Evolutionary conservation across 331 rosid species (phyloP).

Genomic region (Dryas integrifolia): DNA sequence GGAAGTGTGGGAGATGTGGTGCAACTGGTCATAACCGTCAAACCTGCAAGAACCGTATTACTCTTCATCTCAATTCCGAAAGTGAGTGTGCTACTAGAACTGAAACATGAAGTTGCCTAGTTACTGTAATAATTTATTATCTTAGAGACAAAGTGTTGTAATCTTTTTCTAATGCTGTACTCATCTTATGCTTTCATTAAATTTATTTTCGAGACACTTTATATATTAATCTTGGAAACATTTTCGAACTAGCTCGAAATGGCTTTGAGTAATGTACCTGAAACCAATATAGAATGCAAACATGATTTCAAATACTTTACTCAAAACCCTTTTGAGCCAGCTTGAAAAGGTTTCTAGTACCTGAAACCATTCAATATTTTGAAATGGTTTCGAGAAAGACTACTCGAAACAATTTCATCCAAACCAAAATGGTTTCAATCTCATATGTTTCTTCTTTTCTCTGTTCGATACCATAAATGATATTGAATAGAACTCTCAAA

Average conservation of each 20-base stretch:
- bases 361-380: background rate
- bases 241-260: background rate
- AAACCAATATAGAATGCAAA: background rate
- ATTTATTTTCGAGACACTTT: background rate
- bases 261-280: background rate
- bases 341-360: background rate
- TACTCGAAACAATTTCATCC: background rate
- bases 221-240: background rate
- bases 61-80: background rate
- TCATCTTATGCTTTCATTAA: background rate
- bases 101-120: background rate
- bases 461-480: background rate
- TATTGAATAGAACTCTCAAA: background rate
- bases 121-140: background rate
- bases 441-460: background rate
- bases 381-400: background rate
- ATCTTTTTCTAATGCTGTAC: background rate
- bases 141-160: background rate
- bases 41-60: constrained; percentile 18
- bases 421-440: constrained; percentile 1
- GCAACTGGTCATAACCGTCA: constrained; percentile 24
- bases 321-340: background rate
- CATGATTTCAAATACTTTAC: constrained; percentile 1
- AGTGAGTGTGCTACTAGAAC: constrained; percentile 19
- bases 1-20: constrained; percentile 28